phyloP scores from a whole-genome alignment of 441 rosid genomes.

The Adansonia rubrostipa region DNA sequence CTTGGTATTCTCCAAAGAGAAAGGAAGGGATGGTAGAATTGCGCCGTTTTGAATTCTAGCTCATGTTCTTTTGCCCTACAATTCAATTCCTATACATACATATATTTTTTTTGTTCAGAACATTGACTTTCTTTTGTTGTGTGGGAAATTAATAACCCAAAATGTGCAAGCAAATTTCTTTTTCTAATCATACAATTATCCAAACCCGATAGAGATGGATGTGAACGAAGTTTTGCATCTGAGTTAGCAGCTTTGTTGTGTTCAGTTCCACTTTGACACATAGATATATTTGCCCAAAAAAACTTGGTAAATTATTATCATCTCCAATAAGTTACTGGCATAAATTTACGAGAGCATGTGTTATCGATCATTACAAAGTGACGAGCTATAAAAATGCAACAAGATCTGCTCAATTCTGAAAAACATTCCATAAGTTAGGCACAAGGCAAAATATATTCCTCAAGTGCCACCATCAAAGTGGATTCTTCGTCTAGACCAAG shows the following conservation, averaged over 20 bases:
- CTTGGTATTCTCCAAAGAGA: conserved; percentile 90
- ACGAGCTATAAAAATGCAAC: background rate
- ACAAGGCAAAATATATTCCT: background rate
- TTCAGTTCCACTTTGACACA: background rate
- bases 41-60: conserved; percentile 68
- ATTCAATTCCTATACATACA: background rate
- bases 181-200: background rate
- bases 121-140: background rate
- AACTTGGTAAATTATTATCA: background rate
- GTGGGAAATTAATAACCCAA: background rate
- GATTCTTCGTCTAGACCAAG: background rate
- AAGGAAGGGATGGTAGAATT: conserved; percentile 92
- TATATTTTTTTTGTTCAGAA: background rate
- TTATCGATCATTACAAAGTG: background rate
- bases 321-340: background rate
- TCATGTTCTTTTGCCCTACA: background rate
- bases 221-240: background rate
- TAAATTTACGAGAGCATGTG: background rate
- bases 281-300: background rate
- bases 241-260: background rate
- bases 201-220: background rate
- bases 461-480: background rate
- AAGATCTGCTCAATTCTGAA: background rate
- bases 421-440: background rate
- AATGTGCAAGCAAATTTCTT: background rate